These are phyloP conservation scores for Ustilago shanxiensis DNA, from an alignment of 1,284 basidiomycete genomes.

Conservation along the genomic window DNA sequence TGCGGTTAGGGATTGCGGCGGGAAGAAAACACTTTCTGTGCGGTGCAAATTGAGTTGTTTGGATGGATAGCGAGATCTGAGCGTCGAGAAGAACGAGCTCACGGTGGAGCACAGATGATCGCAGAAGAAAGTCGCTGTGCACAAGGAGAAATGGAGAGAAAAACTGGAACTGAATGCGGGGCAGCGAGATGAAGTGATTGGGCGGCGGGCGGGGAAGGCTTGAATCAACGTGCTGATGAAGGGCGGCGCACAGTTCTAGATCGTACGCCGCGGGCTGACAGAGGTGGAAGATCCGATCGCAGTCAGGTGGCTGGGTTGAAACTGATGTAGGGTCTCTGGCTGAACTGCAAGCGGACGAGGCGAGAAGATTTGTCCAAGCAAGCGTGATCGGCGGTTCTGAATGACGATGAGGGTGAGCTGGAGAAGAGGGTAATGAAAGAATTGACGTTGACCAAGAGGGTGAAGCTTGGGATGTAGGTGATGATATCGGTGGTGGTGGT, in stretches of 20 bases:
- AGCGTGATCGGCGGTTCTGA: neutral
- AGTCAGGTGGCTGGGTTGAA: neutral
- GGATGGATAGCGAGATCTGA: conserved; percentile 3
- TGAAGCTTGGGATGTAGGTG: neutral
- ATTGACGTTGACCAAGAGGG: neutral
- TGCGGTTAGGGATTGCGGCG: neutral
- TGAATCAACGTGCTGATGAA: conserved; percentile 8
- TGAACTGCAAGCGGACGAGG: neutral
- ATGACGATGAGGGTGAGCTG: neutral
- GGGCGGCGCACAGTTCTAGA: conserved; percentile 6
- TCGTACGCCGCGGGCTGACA: neutral
- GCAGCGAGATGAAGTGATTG: conserved; percentile 9
- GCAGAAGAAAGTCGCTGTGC: neutral
- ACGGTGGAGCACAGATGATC: neutral
- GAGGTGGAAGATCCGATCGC: neutral
- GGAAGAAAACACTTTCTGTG: neutral
- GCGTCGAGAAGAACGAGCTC: conserved; percentile 1
- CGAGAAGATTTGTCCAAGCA: neutral
- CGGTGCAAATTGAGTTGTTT: neutral
- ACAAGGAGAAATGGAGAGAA: neutral
- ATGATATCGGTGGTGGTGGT: neutral
- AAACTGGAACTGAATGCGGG: conserved; percentile 2
- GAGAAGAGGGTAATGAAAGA: neutral
- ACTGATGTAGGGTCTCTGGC: neutral
- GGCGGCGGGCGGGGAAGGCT: neutral